Evolutionary conservation across 352 stramenopile genomes (phyloP), one percentile per base, ranked within the genome.

Genomic region (Peronospora destructor): DNA sequence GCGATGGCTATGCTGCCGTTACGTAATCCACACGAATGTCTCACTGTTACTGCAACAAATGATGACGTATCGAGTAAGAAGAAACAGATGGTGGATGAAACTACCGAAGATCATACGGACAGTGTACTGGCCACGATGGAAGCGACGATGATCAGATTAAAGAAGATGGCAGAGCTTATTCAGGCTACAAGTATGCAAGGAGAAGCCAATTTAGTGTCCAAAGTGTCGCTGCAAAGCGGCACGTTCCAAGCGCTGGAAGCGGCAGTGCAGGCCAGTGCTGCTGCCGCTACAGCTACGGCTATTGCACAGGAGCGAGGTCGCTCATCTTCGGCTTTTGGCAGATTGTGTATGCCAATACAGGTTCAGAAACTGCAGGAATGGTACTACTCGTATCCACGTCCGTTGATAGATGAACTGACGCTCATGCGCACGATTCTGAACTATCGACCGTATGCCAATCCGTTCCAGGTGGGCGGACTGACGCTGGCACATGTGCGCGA

Each of bases 131-230:
- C 70, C 59, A 87, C 85, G 45, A 78, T 92, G 28, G 77, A 89
- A 57, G 71, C 73, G 5, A 73, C 78, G 3, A 74, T 92, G 56
- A 66, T 83, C 26, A 67, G 78, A 0, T 66, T 92, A 1, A 62
- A 76, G 0, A 78, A 92, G 32, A 65, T 92, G 53, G 78, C 76
- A 12, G 81, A 92, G 59, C 71, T 88, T 35, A 74, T 92, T 42
- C 81, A 92, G 43, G 75, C 78, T 41, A 88, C 78, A 16, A 92
- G 81, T 50, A 86, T 92, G 75, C 76, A 92, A 51, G 76, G 80
- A 33, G 81, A 91, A 56, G 81, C 81, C 14, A 85, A 85, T 49
- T 33, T 92, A 13, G 69, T 90, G 19, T 66, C 79, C 2, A 92
- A 92, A 57, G 75, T 88, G 11, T 80, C 68, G 35, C 53, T 92